These are phyloP conservation scores for Beta vulgaris DNA, from an alignment of 148 eudicot species.

Conservation along the genomic window DNA sequence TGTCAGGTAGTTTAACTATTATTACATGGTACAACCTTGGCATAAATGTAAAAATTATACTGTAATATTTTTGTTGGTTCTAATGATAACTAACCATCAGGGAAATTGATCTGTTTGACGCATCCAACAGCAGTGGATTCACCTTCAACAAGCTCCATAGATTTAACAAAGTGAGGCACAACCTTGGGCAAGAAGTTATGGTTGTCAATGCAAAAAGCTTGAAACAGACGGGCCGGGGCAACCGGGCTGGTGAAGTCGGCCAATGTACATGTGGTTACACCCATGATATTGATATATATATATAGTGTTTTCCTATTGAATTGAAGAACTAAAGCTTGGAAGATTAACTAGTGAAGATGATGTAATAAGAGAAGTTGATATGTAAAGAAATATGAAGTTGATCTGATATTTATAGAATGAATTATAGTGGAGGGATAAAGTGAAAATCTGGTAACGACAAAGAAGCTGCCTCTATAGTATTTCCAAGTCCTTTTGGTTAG, in stretches of 20 bases:
- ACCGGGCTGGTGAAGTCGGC: conserved; percentile 17
- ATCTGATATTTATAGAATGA: no score
- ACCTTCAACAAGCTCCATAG: conserved; percentile 21
- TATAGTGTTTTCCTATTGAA: no score
- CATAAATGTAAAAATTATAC: no score
- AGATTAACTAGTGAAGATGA: neutral
- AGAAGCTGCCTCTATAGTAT: no score
- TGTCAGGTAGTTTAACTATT: no score
- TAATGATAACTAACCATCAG: conserved; percentile 24
- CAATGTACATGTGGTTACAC: conserved; percentile 12
- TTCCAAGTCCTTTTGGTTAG: no score
- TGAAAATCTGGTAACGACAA: neutral
- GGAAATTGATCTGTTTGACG: conserved; percentile 18
- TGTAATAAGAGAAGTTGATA: conserved; percentile 5
- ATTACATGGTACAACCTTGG: no score
- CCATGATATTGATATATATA: no score
- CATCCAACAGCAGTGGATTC: conserved; percentile 13
- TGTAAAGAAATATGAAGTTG: no score
- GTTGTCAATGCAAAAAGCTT: conserved; percentile 24
- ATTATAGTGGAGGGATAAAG: no score
- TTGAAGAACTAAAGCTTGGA: no score
- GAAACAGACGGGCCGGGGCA: conserved; percentile 21
- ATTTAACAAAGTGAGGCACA: conserved; percentile 16
- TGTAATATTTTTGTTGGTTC: no score
- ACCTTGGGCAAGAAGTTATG: conserved; percentile 33